Conservation (phyloP, 2,329 filamentous ascomycete genomes). For the Colletotrichum abscissum region DNA sequence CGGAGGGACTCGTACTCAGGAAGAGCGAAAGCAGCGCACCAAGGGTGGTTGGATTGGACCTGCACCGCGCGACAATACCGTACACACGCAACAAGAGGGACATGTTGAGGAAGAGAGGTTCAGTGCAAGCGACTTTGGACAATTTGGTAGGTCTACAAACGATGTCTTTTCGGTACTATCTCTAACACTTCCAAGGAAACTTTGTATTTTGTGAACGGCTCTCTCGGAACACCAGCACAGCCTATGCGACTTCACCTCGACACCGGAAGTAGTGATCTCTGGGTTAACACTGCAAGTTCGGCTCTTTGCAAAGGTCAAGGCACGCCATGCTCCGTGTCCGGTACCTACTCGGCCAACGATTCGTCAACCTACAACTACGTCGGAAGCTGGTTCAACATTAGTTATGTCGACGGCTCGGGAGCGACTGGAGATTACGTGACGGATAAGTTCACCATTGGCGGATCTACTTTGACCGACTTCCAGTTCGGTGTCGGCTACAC, state of each 20-base stretch:
- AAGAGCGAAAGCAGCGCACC: constrained; percentile 47
- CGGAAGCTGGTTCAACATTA: constrained; percentile 84
- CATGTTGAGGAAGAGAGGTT: constrained; percentile 51
- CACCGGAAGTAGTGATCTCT: constrained; percentile 77
- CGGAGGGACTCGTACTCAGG: constrained; percentile 43
- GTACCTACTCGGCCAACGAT: constrained; percentile 75
- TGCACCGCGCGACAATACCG: constrained; percentile 49
- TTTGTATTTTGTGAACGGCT: constrained; percentile 72
- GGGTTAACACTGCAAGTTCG: constrained; percentile 76
- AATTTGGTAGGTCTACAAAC: constrained; percentile 62
- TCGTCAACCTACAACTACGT: constrained; percentile 84
- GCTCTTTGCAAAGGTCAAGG: constrained; percentile 62
- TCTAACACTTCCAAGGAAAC: constrained; percentile 57
- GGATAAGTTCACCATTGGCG: constrained; percentile 75
- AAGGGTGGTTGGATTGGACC: constrained; percentile 58
- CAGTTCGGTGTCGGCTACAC: constrained; percentile 81
- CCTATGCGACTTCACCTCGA: constrained; percentile 70
- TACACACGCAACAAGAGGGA: constrained; percentile 32
- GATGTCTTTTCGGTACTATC: neutral
- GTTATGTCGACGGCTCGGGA: constrained; percentile 84
- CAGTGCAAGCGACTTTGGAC: constrained; percentile 59
- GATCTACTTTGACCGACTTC: constrained; percentile 62
- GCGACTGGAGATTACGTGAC: constrained; percentile 83
- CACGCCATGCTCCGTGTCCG: constrained; percentile 68
- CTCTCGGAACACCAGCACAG: constrained; percentile 72